A percentile compares a stretch with the other conserved stretches of the same genome.
Evolutionary conservation across 371 early-diverging fungal genomes (phyloP).

Genomic region (Mucor piriformis): DNA sequence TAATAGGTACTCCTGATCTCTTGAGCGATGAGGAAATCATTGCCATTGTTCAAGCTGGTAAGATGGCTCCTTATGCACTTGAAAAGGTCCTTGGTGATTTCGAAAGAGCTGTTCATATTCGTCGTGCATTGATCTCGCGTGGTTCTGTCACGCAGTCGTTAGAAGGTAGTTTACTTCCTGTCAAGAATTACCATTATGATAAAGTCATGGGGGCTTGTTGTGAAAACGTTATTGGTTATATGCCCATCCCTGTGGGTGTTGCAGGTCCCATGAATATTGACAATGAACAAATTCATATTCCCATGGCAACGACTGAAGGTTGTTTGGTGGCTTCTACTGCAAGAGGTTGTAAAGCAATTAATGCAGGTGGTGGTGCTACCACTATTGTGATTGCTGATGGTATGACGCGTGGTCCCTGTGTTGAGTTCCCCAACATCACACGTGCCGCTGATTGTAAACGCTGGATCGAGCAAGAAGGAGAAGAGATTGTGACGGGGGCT

Average conservation of each 20-base stretch:
- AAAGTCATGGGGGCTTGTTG: constrained; percentile 93
- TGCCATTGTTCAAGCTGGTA: constrained; percentile 70
- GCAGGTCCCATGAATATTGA: constrained; percentile 89
- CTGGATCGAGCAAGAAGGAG: constrained; percentile 80
- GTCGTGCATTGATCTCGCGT: constrained; percentile 76
- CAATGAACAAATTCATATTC: constrained; percentile 77
- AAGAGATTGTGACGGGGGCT: constrained; percentile 64
- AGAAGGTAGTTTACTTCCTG: constrained; percentile 70
- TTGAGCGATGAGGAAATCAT: constrained; percentile 78
- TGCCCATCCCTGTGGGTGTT: constrained; percentile 93
- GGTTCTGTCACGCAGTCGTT: constrained; percentile 64
- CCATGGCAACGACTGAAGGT: constrained; percentile 98
- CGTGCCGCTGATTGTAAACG: constrained; percentile 73
- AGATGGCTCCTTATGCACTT: constrained; percentile 80
- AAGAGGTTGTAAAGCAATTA: constrained; percentile 95
- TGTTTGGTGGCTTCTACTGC: constrained; percentile 91
- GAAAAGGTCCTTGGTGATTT: constrained; percentile 81
- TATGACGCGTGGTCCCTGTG: constrained; percentile 94
- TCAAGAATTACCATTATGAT: constrained; percentile 85
- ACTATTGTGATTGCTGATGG: constrained; percentile 87
- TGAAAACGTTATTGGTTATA: constrained; percentile 95
- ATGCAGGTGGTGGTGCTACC: constrained; percentile 83
- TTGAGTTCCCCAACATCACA: constrained; percentile 76
- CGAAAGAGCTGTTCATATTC: constrained; percentile 82
- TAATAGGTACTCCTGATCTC: constrained; percentile 55